Conservation (phyloP, 1,284 basidiomycete species). For the Sanghuangporus sanghuang region DNA sequence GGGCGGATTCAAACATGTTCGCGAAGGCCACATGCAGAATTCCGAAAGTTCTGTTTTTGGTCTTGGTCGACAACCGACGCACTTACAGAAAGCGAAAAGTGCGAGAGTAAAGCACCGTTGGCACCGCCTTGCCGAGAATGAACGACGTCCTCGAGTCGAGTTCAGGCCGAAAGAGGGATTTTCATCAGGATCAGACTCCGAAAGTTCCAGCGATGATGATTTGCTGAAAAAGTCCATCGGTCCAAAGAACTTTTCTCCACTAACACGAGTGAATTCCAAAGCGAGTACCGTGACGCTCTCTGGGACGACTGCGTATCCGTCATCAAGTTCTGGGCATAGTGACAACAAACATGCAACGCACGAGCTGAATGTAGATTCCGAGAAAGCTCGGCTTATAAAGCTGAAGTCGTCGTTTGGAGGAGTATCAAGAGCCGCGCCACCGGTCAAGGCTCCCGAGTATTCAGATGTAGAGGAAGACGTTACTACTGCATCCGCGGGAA, state of each 20-base stretch:
- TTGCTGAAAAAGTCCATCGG: slow-evolving; percentile 22
- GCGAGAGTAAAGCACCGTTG: slow-evolving; percentile 19
- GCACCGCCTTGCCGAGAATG: slow-evolving; percentile 20
- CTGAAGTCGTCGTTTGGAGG: slow-evolving; percentile 10
- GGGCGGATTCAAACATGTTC: not conserved
- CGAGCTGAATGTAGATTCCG: slow-evolving; percentile 21
- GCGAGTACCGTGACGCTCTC: slow-evolving; percentile 8
- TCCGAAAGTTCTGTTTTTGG: not conserved
- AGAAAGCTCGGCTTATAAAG: slow-evolving; percentile 18
- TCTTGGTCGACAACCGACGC: slow-evolving; percentile 10
- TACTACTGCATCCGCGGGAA: slow-evolving; percentile 6
- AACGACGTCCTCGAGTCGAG: slow-evolving; percentile 41
- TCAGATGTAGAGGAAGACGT: slow-evolving; percentile 33
- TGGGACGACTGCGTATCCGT: slow-evolving; percentile 10
- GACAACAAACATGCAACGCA: not conserved
- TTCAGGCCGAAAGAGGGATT: slow-evolving; percentile 37
- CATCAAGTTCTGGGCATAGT: slow-evolving; percentile 6
- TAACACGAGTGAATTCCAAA: slow-evolving; percentile 3
- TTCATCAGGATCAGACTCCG: slow-evolving; percentile 33
- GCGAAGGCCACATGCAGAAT: not conserved
- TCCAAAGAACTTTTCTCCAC: not conserved
- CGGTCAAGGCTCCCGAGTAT: slow-evolving; percentile 27
- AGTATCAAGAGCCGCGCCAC: not conserved
- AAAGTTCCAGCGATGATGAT: slow-evolving; percentile 19
- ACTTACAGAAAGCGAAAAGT: slow-evolving; percentile 28